Evolutionary conservation across 1,284 basidiomycete species (phyloP), one percentile per base, ranked within the genome.

Genomic region (Ustilago xerochloae): DNA sequence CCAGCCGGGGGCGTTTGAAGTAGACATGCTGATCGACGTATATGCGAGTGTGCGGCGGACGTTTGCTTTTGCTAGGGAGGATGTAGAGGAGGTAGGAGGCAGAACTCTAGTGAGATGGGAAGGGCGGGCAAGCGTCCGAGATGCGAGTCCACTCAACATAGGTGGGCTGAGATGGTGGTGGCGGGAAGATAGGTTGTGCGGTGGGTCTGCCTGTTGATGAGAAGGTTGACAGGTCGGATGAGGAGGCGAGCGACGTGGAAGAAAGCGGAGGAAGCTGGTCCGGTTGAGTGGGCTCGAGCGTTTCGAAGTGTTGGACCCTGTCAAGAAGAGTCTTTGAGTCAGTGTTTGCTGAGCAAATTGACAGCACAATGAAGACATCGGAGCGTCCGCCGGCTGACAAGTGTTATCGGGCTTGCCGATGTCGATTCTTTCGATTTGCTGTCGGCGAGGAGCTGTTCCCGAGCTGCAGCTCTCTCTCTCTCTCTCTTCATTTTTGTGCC

Each of bases 1-100:
- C 80, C 80, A 81, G 33, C 75, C 75, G 6, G 80, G 77, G 10
- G 80, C 80, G 33, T 53, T 63, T 20, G 51, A 33, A 3, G 47
- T 12, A 7, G 69, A 59, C 69, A 72, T 72, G 15, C 18, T 53
- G 45, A 16, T 18, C 2, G 39, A 15, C 6, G 39, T 63, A 16
- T 29, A n/a, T 6, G 55, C 22, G 36, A 50, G n/a, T 18, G 16
- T 28, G 47, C 57, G 61, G 12, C 32, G n/a, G n/a, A n/a, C n/a
- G n/a, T n/a, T 55, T 16, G 30, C 12, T 26, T 24, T 22, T 29
- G 41, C 13, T 10, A 24, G 20, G 0, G 20, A 16, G 43, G n/a
- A 12, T n/a, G 32, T 13, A 2, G 51, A 39, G 6, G 26, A 29
- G 8, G 46, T 18, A 3, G 35, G 18, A 3, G 16, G 18, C 43